These are phyloP conservation scores for Ilex aquifolium DNA, from an alignment of 257 asterid species.

Conservation along the genomic window DNA sequence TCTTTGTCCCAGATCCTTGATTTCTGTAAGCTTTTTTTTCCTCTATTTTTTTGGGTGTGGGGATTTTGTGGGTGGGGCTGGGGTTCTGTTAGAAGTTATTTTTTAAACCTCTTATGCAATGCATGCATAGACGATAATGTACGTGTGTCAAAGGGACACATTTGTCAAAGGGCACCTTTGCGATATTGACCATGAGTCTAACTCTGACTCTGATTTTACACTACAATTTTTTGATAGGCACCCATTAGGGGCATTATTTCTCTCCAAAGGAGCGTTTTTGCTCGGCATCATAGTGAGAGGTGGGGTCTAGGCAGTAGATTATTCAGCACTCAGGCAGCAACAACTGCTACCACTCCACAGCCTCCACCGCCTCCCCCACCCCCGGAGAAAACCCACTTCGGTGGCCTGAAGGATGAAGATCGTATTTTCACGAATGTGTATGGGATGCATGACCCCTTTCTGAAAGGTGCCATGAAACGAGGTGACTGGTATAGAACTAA, in stretches of 20 bases:
- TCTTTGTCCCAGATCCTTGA: too few relatives aligned
- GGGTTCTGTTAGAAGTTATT: too few relatives aligned
- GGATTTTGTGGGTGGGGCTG: too few relatives aligned
- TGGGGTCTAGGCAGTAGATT: constrained; percentile 45
- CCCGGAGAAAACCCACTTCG: constrained; percentile 93
- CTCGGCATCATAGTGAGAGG: constrained; percentile 36
- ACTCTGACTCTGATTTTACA: background rate
- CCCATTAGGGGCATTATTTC: constrained; percentile 67
- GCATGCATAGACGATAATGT: too few relatives aligned
- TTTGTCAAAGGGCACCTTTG: too few relatives aligned
- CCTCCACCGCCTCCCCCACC: constrained; percentile 97
- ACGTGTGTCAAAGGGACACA: too few relatives aligned
- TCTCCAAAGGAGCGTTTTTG: constrained; percentile 44
- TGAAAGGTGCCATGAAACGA: constrained; percentile 94
- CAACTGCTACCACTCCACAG: constrained; percentile 65
- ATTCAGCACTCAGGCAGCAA: constrained; percentile 79
- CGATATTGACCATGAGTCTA: too few relatives aligned
- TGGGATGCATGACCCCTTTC: constrained; percentile 88
- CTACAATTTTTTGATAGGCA: constrained; percentile 45
- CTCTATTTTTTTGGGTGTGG: too few relatives aligned
- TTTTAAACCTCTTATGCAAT: too few relatives aligned
- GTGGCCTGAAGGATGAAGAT: constrained; percentile 96
- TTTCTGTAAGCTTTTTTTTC: too few relatives aligned
- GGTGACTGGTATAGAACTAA: constrained; percentile 99
- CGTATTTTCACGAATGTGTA: constrained; percentile 92